Evolutionary conservation across 148 eudicot genomes (phyloP).

Genomic region (Silene latifolia): DNA sequence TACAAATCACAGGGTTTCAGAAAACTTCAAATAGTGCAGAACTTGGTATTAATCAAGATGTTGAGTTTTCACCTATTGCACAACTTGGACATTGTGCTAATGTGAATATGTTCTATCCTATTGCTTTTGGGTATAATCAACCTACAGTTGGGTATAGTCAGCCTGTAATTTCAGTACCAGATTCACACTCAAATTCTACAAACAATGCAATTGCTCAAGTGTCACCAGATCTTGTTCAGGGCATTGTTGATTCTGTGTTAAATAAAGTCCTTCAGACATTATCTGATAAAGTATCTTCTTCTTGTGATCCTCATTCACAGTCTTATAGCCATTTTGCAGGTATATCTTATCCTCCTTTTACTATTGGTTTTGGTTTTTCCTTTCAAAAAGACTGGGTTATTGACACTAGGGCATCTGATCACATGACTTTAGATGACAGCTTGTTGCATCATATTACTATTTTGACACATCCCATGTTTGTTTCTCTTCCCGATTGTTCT

Average conservation of each 20-base stretch:
- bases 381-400: too few relatives aligned
- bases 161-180: too few relatives aligned
- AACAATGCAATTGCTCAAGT: not conserved
- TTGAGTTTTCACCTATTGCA: too few relatives aligned
- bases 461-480: not conserved
- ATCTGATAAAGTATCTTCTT: not conserved
- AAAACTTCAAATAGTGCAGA: too few relatives aligned
- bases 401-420: not conserved
- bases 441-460: not conserved
- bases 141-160: too few relatives aligned
- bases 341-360: not conserved
- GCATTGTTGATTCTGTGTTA: not conserved
- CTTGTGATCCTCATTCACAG: not conserved
- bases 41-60: too few relatives aligned
- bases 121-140: too few relatives aligned
- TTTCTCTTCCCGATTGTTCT: not conserved
- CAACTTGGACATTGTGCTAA: too few relatives aligned
- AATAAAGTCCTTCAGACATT: not conserved
- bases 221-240: not conserved
- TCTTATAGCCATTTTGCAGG: not conserved
- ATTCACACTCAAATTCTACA: rapidly evolving
- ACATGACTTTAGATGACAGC: not conserved
- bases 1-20: too few relatives aligned
- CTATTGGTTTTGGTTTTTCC: not conserved
- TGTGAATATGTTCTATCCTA: too few relatives aligned